Conservation (phyloP, 768 basidiomycete species). For the Baorangia bicolor region DNA sequence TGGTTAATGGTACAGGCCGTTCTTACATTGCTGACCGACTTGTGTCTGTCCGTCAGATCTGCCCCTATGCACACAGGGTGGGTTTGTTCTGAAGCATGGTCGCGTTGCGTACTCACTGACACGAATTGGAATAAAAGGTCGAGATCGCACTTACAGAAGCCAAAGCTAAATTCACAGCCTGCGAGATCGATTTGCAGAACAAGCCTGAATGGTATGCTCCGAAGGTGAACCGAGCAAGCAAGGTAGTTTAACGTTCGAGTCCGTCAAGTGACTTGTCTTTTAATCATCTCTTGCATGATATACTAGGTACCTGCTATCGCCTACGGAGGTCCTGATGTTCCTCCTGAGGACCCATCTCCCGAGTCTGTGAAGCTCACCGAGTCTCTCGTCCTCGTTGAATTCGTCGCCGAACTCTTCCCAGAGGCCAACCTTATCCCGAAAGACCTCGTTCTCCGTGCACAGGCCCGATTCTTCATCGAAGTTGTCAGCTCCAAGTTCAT, state of each 20-base stretch:
- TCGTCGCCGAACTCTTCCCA: conserved; percentile 60
- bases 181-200: conserved; percentile 58
- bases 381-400: conserved; percentile 64
- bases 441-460: conserved; percentile 56
- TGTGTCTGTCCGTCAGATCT: conserved; percentile 37
- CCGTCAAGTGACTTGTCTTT: background rate
- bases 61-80: conserved; percentile 61
- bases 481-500: conserved; percentile 46
- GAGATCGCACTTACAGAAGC: conserved; percentile 64
- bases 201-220: conserved; percentile 71
- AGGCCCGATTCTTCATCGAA: conserved; percentile 64
- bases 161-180: conserved; percentile 46
- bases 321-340: conserved; percentile 58
- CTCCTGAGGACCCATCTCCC: conserved; percentile 55
- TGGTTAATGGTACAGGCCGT: background rate
- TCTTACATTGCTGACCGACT: background rate
- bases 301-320: conserved; percentile 41
- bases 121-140: conserved; percentile 34
- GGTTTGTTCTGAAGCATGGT: conserved; percentile 1
- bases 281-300: background rate
- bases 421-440: conserved; percentile 48
- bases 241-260: conserved; percentile 38
- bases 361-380: conserved; percentile 63
- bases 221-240: conserved; percentile 64
- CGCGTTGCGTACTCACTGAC: background rate